Conservation (phyloP, 1,284 basidiomycete species). For the Papiliotrema nemorosa region DNA sequence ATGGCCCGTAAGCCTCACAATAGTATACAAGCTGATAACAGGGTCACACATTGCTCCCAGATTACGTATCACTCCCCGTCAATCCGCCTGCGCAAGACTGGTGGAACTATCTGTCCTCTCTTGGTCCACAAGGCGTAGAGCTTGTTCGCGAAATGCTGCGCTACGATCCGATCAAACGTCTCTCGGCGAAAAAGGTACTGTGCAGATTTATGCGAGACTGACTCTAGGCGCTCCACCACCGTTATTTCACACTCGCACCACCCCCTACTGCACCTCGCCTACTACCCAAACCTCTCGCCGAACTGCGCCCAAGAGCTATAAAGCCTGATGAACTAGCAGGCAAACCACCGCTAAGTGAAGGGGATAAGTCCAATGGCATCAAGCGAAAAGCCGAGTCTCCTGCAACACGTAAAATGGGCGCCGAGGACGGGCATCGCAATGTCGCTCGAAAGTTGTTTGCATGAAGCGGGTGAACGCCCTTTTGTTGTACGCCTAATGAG, state of each 20-base stretch:
- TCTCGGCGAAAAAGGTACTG: conserved; percentile 70
- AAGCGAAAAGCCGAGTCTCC: conserved; percentile 44
- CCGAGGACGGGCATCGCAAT: not conserved
- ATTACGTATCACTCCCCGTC: conserved; percentile 77
- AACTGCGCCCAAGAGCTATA: conserved; percentile 43
- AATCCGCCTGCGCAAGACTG: conserved; percentile 61
- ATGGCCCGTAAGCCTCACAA: conserved; percentile 72
- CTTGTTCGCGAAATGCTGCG: conserved; percentile 73
- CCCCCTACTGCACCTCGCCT: conserved; percentile 40
- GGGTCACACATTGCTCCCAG: conserved; percentile 85
- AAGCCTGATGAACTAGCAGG: conserved; percentile 43
- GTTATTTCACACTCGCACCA: conserved; percentile 41
- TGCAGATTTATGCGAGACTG: not conserved
- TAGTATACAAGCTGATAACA: conserved; percentile 39
- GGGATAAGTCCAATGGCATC: conserved; percentile 7
- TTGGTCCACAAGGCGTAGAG: conserved; percentile 80
- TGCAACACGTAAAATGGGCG: not conserved
- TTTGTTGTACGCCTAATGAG: too few relatives aligned
- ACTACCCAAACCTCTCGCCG: conserved; percentile 45
- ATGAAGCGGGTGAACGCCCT: not conserved
- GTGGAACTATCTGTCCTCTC: conserved; percentile 79
- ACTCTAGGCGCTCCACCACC: conserved; percentile 40
- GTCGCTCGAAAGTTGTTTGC: conserved; percentile 7
- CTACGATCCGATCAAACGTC: conserved; percentile 81
- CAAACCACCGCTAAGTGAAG: conserved; percentile 26